Percentiles rank a stretch among this genome's conserved stretches.
Conservation (phyloP, 345 rosid genomes). For the Rhodamnia rubescens region DNA sequence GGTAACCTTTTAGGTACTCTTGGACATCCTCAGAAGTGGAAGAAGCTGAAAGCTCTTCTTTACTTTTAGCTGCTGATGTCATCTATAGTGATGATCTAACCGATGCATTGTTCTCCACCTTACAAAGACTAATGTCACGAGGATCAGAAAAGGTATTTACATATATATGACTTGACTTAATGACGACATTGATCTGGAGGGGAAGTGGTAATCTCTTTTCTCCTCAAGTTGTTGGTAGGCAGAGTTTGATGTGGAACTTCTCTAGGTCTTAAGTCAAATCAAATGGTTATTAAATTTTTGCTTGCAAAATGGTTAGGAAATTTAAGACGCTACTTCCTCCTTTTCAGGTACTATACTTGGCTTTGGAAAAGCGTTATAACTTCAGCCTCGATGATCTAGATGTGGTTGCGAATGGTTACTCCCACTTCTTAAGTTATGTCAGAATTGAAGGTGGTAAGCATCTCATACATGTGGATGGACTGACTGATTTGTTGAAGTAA, state of each 20-base stretch:
- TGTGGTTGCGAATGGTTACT: conserved; percentile 75
- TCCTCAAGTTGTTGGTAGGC: neutral
- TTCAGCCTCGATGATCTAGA: conserved; percentile 66
- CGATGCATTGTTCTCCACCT: conserved; percentile 31
- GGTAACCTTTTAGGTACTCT: conserved; percentile 18
- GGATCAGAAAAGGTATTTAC: conserved; percentile 15
- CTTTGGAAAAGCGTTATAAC: conserved; percentile 88
- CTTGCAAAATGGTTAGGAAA: neutral
- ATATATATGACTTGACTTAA: neutral
- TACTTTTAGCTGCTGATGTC: conserved; percentile 63
- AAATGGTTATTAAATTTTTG: neutral
- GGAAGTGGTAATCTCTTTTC: neutral
- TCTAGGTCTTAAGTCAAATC: neutral
- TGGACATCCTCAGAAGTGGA: conserved; percentile 42
- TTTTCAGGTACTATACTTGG: conserved; percentile 61
- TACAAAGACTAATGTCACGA: conserved; percentile 35
- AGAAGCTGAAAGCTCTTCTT: conserved; percentile 35
- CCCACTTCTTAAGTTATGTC: conserved; percentile 49
- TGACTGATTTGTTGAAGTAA: neutral
- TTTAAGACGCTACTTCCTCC: neutral
- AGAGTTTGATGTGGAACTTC: neutral
- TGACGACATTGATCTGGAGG: neutral
- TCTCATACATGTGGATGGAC: neutral
- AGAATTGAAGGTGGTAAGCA: conserved; percentile 33
- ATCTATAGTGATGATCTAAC: conserved; percentile 59